Base-by-base conservation (phyloP, 2,329 filamentous ascomycete species). In the Mycosphaerella arachidis region DNA sequence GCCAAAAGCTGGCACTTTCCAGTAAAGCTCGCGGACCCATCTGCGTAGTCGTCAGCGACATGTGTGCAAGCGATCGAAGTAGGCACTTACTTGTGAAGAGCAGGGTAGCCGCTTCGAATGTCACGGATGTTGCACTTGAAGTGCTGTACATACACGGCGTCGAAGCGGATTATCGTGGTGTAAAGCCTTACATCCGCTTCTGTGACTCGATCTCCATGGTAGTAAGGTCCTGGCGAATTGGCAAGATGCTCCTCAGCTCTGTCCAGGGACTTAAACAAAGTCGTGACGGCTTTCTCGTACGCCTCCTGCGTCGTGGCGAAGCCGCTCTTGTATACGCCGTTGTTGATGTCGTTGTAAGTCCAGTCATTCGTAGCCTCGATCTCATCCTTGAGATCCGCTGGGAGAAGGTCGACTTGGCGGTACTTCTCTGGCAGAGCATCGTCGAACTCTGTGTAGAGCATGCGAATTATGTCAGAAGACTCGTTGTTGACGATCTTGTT, bases 381-480 rank as follows among this genome's bases (percentile, higher is more conserved):
- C 4, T 77, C 67, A 33, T 75, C 71, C 55, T 74, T 68, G 55
- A 82, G 65, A 6, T 77, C 71, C 60, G 76, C 68, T 0, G 80
- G 80, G 35, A 80, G 73, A 5, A 81, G 70, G 53, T 80, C 78
- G 1, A 81, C 55, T 0, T 72, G 70, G 61, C 73, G 76, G 67
- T 77, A 76, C 65, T 79, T 71, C 55, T 70, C 66, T 1, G 75
- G 74, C n/a, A 82, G 66, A 27, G 81, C 52, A 43, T 76, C 71
- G 59, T 97, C 87, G 72, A 97, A 97, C 74, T 86, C 90, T 46
- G 82, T 82, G 72, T 90, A 90, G 63, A 97, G 80, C 90, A 96
- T 96, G 72, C 92, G 87, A 73, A 96, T 86, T 73, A 97, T 96
- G 78, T 97, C 92, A 66, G 87, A 87, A 75, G 89, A 91, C 82